Base-by-base conservation (phyloP, 2,329 filamentous ascomycete genomes). In the Fusarium sp. region DNA sequence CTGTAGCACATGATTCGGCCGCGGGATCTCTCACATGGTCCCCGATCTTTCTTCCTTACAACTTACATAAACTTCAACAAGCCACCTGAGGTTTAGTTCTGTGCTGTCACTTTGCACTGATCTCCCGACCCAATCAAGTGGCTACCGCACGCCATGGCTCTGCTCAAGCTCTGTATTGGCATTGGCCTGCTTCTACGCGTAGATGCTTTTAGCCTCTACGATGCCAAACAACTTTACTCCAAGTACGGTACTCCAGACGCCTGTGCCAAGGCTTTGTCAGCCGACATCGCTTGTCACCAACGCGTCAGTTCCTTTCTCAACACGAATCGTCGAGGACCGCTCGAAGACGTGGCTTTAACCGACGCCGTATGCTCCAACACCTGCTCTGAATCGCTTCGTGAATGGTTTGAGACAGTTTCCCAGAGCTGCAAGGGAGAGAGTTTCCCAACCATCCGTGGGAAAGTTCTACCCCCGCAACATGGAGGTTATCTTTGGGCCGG, bases 401-500 rank as follows among this genome's bases (percentile, higher is more conserved):
- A 28, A 14, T 67, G 62, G 57, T 69, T 67, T 33, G 17, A 59
- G 8, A 51, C 36, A 2, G 65, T 67, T 7, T 15, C 8, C 13
- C 54, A 33, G 2, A 46, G 45, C 34, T 69, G 65, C n/a, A 17
- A 40, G 2, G 46, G 46, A 9, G 19, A 57, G 28, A 44, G n/a
- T 17, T 1, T 39, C 9, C 43, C 22, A 22, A 38, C 7, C 24
- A 24, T 7, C 7, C 5, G 21, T 14, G 33, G 34, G 13, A 11
- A 14, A 8, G 6, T 17, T 28, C 9, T 47, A 36, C 46, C 31
- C 31, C 56, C 15, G 21, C 21, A 3, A n/a, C 54, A 22, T n/a
- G 49, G 50, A 22, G 60, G 54, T 7, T n/a, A n/a, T 50, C 7
- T 63, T 19, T 72, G 60, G 64, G 61, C 59, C n/a, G 60, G 64